Base-by-base conservation (phyloP, 2,329 filamentous ascomycete species). In the Aspergillus awamori region DNA sequence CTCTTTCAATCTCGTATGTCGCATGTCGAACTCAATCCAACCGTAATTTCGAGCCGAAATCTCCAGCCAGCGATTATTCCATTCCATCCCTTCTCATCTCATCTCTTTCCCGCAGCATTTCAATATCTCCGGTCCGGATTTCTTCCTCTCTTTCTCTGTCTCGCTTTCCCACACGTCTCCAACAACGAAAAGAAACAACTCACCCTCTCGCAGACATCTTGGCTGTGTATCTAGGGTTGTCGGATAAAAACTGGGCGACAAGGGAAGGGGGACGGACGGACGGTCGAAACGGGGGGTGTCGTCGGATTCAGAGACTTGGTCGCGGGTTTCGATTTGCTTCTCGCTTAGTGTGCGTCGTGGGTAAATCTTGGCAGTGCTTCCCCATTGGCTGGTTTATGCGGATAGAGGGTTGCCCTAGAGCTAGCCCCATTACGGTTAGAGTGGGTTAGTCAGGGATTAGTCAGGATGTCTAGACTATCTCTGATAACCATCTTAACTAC, bases 121-220 rank as follows among this genome's bases (percentile, higher is more conserved):
- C 33, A 33, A 45, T 41, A 54, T 22, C 24, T 24, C 33, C 52
- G 39, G 26, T 43, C 41, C 41, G 11, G 20, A 45, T 22, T 36
- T 26, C 38, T 36, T 45, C 11, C 43, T 49, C 22, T 28, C 20
- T 57, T 24, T 56, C 36, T 17, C 28, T 30, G n/a, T 49, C 53
- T 57, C 20, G 45, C 57, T 57, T 53, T 58, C 58, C 59, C 63
- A 63, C 63, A 60, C 49, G 59, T 52, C 55, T 55, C 62, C 61
- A 63, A 66, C 55, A 59, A 57, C 26, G 24, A 56, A 60, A 38
- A 65, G 60, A 33, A 51, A 63, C 13, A 60, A 77, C 79, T 77
- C 76, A 82, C 80, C 80, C 80, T 79, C 80, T 79, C 70, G 80
- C 80, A 76, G 80, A 82, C 80, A 82, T 82, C 70, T 77, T 81